Evolutionary conservation across 352 stramenopile genomes (phyloP), one percentile per base, ranked within the genome.

Genomic region (Pythium graminicola): DNA sequence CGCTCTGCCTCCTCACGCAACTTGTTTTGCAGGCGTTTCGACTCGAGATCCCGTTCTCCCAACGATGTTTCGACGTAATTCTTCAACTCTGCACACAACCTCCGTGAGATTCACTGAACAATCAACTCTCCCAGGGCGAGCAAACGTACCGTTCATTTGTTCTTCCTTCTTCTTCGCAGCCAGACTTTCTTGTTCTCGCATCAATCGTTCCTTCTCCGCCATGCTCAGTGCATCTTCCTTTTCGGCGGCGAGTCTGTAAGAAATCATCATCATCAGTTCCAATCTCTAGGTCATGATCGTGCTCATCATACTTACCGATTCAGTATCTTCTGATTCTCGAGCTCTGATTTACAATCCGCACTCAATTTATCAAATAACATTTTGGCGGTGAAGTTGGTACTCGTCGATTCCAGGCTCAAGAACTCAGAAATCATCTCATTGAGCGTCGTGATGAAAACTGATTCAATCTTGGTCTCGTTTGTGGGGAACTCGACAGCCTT

Each of bases 261-360:
- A 62, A 3, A 47, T 16, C n/a, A 8, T 9, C 1, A 28, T 23
- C 27, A 8, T 14, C 16, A 44, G 4, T 27, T 29, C 20, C 17
- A 22, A n/a, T 5, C 14, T 9, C 31, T 14, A 36, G 9, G 31
- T 36, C 31, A 36, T n/a, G n/a, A 41, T 20, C 8, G 9, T 19
- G 28, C 6, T 3, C 24, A 11, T 29, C 19, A 9, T 19, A 58
- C 67, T 3, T 48, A 89, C 77, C 68, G 49, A 52, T 87, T 90
- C 8, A 89, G 64, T 42, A 74, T 58, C 43, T 89, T 93, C 46
- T 91, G 78, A 29, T 82, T 88, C 31, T 88, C 71, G 11, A 93
- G 61, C 3, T 68, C 63, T 28, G 60, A 42, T 49, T 64, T 74
- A 53, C 76, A 86, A 49, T 91, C 78, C 9, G 42, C 71, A 14